phyloP scores from a whole-genome alignment of 805 yeast genomes.

The Yarrowia sp. region DNA sequence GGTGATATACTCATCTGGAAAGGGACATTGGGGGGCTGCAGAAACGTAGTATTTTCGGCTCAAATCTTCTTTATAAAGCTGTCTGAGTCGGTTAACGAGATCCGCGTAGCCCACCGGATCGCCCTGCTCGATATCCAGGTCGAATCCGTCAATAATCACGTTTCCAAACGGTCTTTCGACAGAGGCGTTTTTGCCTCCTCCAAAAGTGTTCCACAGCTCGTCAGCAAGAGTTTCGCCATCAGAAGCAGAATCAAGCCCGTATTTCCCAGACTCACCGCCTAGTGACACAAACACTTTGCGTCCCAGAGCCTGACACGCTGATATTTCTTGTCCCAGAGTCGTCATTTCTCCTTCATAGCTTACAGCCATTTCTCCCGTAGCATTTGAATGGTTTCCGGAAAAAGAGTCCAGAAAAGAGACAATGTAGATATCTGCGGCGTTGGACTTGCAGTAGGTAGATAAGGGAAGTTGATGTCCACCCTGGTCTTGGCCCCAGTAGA shows the following conservation, averaged over 20 bases:
- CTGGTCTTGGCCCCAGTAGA: constrained; percentile 84
- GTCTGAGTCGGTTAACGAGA: constrained; percentile 50
- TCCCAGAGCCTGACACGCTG: constrained; percentile 73
- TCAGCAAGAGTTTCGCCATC: constrained; percentile 59
- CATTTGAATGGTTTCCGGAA: constrained; percentile 33
- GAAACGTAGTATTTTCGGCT: constrained; percentile 67
- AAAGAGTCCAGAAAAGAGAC: constrained; percentile 67
- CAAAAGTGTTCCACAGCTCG: constrained; percentile 52
- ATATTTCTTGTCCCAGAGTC: constrained; percentile 56
- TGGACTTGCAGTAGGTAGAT: constrained; percentile 60
- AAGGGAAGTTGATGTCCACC: constrained; percentile 50
- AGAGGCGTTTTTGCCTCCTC: constrained; percentile 47
- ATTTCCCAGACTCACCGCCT: constrained; percentile 65
- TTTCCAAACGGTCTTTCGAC: constrained; percentile 58
- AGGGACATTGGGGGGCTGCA: constrained; percentile 91
- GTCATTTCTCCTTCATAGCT: neutral
- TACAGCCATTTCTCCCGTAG: constrained; percentile 1
- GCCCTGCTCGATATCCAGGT: constrained; percentile 64
- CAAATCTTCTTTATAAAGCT: constrained; percentile 42
- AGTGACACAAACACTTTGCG: constrained; percentile 73
- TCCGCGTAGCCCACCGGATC: constrained; percentile 63
- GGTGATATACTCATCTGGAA: constrained; percentile 73
- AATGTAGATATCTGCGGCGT: constrained; percentile 58
- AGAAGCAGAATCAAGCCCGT: constrained; percentile 50
- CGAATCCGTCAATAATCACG: constrained; percentile 79